These are phyloP conservation scores for Carallia brachiata DNA, from an alignment of 345 rosid genomes.

Conservation along the genomic window DNA sequence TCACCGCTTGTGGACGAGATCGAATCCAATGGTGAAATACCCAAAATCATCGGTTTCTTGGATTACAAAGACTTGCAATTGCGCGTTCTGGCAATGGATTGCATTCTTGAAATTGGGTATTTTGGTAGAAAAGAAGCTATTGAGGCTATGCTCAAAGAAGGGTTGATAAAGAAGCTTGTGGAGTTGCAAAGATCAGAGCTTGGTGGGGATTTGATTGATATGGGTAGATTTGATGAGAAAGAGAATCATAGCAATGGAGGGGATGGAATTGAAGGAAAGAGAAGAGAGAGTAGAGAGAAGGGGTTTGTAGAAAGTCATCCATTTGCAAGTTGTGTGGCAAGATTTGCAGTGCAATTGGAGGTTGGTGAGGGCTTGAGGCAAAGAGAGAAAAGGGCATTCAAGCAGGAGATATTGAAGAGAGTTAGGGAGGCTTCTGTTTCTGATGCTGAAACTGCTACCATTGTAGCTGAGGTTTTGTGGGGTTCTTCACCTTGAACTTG, in stretches of 20 bases:
- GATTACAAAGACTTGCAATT: constrained; percentile 43
- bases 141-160: constrained; percentile 50
- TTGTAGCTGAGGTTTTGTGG: constrained; percentile 75
- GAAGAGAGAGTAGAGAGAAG: constrained; percentile 19
- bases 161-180: constrained; percentile 44
- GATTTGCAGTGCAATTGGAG: constrained; percentile 70
- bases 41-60: constrained; percentile 41
- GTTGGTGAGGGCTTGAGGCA: constrained; percentile 73
- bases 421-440: constrained; percentile 45
- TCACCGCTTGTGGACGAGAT: constrained; percentile 66
- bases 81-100: constrained; percentile 44
- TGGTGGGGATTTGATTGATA: constrained; percentile 62
- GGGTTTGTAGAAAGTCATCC: constrained; percentile 48
- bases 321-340: constrained; percentile 66
- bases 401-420: constrained; percentile 46
- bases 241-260: not conserved
- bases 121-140: constrained; percentile 67
- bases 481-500: constrained; percentile 70
- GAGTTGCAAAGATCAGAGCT: constrained; percentile 59
- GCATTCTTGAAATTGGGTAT: constrained; percentile 66
- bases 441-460: constrained; percentile 67
- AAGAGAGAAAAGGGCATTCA: constrained; percentile 65
- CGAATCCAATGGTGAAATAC: constrained; percentile 46
- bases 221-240: constrained; percentile 27
- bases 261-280: constrained; percentile 7